Conservation (phyloP, 805 yeast genomes). For the Kazachstania kunashirensis region DNA sequence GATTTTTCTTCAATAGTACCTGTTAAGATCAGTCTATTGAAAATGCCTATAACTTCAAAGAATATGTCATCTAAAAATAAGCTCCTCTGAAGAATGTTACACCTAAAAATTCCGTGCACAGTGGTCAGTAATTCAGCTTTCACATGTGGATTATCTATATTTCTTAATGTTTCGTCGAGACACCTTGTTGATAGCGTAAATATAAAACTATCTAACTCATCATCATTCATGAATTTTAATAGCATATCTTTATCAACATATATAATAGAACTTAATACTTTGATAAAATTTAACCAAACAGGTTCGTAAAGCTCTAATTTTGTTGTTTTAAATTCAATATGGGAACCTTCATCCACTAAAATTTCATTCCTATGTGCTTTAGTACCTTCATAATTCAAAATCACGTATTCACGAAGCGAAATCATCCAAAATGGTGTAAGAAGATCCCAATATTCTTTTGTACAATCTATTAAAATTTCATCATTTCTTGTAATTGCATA, state of each 20-base stretch:
- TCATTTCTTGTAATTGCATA: slow-evolving; percentile 20
- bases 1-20: slow-evolving; percentile 42
- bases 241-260: slow-evolving; percentile 41
- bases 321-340: slow-evolving; percentile 4
- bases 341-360: background rate
- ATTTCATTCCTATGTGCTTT: slow-evolving; percentile 7
- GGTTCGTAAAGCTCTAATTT: slow-evolving; percentile 31
- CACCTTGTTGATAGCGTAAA: slow-evolving; percentile 79
- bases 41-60: slow-evolving; percentile 62
- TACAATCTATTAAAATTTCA: slow-evolving; percentile 38
- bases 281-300: slow-evolving; percentile 69
- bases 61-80: slow-evolving; percentile 61
- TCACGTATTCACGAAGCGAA: slow-evolving; percentile 63
- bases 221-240: slow-evolving; percentile 37
- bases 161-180: slow-evolving; percentile 56
- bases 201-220: slow-evolving; percentile 56
- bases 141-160: slow-evolving; percentile 18
- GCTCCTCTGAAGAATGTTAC: slow-evolving; percentile 45
- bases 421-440: slow-evolving; percentile 75
- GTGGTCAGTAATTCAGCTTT: slow-evolving; percentile 38
- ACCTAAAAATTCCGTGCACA: slow-evolving; percentile 46
- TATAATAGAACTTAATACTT: slow-evolving; percentile 60
- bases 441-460: slow-evolving; percentile 46
- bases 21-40: slow-evolving; percentile 61
- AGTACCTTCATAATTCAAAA: slow-evolving; percentile 43